phyloP scores from a whole-genome alignment of 1,284 basidiomycete species.

The Ceratobasidium sp. region DNA sequence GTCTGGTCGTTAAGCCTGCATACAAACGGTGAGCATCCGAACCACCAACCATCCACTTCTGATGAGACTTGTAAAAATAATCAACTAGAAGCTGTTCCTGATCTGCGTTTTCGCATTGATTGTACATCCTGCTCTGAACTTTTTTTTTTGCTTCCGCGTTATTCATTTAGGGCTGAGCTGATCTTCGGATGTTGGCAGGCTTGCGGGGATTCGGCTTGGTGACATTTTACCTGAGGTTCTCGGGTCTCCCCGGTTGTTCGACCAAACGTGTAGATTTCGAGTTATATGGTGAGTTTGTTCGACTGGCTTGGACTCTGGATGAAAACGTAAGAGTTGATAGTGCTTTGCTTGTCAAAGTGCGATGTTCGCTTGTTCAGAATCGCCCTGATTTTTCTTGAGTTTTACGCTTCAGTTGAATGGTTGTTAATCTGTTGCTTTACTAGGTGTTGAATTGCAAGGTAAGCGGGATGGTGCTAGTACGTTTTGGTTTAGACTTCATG shows the following conservation, averaged over 20 bases:
- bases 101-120: constrained; percentile 42
- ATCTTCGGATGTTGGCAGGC: neutral
- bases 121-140: constrained; percentile 42
- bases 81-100: constrained; percentile 47
- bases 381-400: constrained; percentile 23
- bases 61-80: constrained; percentile 42
- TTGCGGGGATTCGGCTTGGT: too few relatives aligned
- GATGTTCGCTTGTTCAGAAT: constrained; percentile 40
- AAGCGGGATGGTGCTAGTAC: neutral
- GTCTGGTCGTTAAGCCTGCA: neutral
- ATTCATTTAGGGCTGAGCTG: neutral
- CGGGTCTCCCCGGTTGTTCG: too few relatives aligned
- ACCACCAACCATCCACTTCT: neutral
- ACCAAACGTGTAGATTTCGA: too few relatives aligned
- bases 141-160: neutral
- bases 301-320: neutral
- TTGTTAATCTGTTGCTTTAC: neutral
- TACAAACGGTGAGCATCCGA: neutral
- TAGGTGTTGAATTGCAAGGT: neutral
- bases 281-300: constrained; percentile 1
- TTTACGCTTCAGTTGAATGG: neutral
- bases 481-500: neutral
- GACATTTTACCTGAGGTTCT: too few relatives aligned
- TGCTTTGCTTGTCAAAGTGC: neutral
- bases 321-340: constrained; percentile 19